These are phyloP conservation scores for Phylloporus sp. DNA, from an alignment of 768 basidiomycete species.

Conservation along the genomic window DNA sequence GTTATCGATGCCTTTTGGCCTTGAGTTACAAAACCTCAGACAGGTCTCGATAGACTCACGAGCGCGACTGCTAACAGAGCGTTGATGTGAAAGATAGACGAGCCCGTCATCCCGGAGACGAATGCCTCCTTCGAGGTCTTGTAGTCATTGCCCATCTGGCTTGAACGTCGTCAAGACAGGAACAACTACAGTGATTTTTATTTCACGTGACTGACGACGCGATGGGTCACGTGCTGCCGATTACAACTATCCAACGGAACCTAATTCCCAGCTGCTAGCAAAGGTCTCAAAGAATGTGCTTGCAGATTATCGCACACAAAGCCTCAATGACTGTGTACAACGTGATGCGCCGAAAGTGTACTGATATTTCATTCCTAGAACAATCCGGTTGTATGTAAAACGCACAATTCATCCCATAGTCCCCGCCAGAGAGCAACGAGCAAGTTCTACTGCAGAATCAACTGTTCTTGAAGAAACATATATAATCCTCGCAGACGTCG, in stretches of 20 bases:
- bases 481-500: background rate
- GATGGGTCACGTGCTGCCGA: too few relatives aligned
- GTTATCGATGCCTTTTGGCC: conserved; percentile 59
- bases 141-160: conserved; percentile 39
- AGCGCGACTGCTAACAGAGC: conserved; percentile 57
- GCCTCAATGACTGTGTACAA: too few relatives aligned
- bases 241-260: too few relatives aligned
- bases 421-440: too few relatives aligned
- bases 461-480: background rate
- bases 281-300: too few relatives aligned
- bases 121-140: conserved; percentile 80
- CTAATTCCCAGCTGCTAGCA: too few relatives aligned
- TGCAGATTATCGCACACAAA: too few relatives aligned
- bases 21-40: conserved; percentile 16
- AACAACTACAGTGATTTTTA: background rate
- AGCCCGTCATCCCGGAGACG: conserved; percentile 69
- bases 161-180: background rate
- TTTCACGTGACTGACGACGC: conserved; percentile 14
- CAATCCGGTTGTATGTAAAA: too few relatives aligned
- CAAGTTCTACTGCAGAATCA: too few relatives aligned
- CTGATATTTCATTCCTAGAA: too few relatives aligned
- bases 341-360: too few relatives aligned
- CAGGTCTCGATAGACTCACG: conserved; percentile 38
- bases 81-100: conserved; percentile 64
- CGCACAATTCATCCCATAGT: too few relatives aligned